Base-by-base conservation (phyloP, 306 rosid species). In the Canavalia gladiata region DNA sequence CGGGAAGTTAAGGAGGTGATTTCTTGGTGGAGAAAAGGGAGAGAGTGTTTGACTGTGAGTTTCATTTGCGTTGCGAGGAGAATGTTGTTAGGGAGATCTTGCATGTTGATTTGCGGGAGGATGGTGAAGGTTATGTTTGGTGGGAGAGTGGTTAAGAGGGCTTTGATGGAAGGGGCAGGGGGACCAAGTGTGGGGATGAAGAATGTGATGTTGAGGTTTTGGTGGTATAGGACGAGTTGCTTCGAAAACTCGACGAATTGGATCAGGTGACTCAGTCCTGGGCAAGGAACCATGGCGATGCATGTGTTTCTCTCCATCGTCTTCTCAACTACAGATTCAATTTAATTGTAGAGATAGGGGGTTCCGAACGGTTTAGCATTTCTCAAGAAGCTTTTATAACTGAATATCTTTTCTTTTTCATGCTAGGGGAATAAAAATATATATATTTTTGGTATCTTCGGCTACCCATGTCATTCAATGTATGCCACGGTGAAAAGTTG, bases 261-360 rank as follows among this genome's bases (percentile, higher is more conserved):
- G 5, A 82, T 78, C 13, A 82, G 51, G 49, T 78, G 80, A 60
- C 86, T 60, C 1, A 86, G 8, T 1, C 84, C 86, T 3, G 82
- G 79, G 10, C 59, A 58, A 0, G 89, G 84, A 73, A 81, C 70
- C 83, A 78, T 57, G 30, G 78, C 86, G 1, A 82, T 82, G 79
- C 60, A 58, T 25, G 37, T 12, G 0, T 28, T 78, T 7, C 33
- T 69, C 63, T 70, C 75, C 88, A 81, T 58, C n/a, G 13, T 57
- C 1, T 2, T 45, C 25, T 18, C 25, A 18, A 18, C 25, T 18
- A 18, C 25, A 18, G 25, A 18, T 18, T 18, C 25, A 18, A 18
- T 18, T 18, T 18, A 18, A 18, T 18, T 18, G 25, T 18, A 18
- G 25, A 18, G 25, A 18, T 18, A 18, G 0, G 25, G 25, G 25